Evolutionary conservation across 2,329 filamentous ascomycete species (phyloP), one percentile per base, ranked within the genome.

Genomic region (Calcarisporium arbuscula): DNA sequence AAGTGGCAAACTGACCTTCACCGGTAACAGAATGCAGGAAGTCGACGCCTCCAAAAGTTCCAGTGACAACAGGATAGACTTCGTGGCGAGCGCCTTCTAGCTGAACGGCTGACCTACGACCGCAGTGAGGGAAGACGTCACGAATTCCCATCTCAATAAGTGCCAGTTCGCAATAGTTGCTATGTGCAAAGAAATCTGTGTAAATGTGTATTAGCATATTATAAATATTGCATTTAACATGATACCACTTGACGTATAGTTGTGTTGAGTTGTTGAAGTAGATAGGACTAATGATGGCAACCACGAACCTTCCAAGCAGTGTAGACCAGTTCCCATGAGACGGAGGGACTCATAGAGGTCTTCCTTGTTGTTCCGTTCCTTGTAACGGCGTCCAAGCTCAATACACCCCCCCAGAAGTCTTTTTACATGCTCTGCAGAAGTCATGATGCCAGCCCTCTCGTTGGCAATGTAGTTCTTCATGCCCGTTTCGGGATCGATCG

Each of bases 381-480:
- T 60, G 58, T 90, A 95, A 30, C 70, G 72, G 40, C 86, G 82
- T 28, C 79, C 89, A n/a, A 92, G 76, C 49, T 90, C 72, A 48
- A 95, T 87, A 50, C 77, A 86, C 42, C 73, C 69, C 29, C 69
- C 62, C 44, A 95, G 85, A 2, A 94, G 76, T 42, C 74, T 71
- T 34, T 85, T 77, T 40, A 95, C 76, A 51, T 94, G 78, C 30
- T 71, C 68, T 38, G 88, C 83, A 31, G 86, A 94, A 28, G 84
- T 94, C 62, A 84, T 85, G 55, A 94, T 92, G 29, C 77, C 75
- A 38, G 73, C 63, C 32, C 76, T 66, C 57, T 95, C 89, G 43
- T 88, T 88, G 25, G 89, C 87, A 58, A 95, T 95, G 62, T 95
- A 95, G 58, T 89, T 92, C 67, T 96, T 96, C 63, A 94, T 70